Evolutionary conservation across 306 rosid species (phyloP), one percentile per base, ranked within the genome.

Genomic region (Glycyrrhiza uralensis): DNA sequence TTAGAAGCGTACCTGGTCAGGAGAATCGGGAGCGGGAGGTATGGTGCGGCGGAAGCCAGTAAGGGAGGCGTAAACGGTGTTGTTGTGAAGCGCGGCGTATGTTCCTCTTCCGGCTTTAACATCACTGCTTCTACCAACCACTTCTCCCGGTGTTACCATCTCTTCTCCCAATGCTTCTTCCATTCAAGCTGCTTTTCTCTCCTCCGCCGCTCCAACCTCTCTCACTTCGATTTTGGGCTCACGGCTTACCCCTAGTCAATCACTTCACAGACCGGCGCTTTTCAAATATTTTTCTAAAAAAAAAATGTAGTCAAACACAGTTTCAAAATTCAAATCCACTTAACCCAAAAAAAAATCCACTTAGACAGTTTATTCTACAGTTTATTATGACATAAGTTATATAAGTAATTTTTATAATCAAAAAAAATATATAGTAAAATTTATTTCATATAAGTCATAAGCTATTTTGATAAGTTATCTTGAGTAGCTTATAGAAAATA

Each of bases 81-180:
- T 72, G 41, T 84, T 82, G 60, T 88, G 86, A 26, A 65, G 65
- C n/a, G 90, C 78, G n/a, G 83, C 82, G 75, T 92, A 92, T 15
- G 96, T 79, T 32, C 96, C 98, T 79, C 66, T 87, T 15, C 98
- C 98, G 0, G 97, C 74, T 71, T 75, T 91, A 4, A 91, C 65
- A 2, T 86, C 92, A 0, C 54, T 67, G 9, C 76, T 83, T 77
- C 62, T 82, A 5, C 98, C 98, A 15, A 94, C 73, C 3, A 83
- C 78, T 71, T 94, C 96, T 0, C 98, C 95, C 0, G 98, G 97
- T 5, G 95, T 91, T 20, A 94, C 98, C 86, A 83, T 38, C 61
- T 14, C 47, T 57, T 28, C 87, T 17, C 66, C 80, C 46, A 51
- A n/a, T n/a, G n/a, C 83, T 64, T 80, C 88, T 42, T 64, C 65